A percentile compares a stretch with the other conserved stretches of the same genome.
phyloP scores from a whole-genome alignment of 2,329 filamentous ascomycete species.

The Aspergillus sergii region DNA sequence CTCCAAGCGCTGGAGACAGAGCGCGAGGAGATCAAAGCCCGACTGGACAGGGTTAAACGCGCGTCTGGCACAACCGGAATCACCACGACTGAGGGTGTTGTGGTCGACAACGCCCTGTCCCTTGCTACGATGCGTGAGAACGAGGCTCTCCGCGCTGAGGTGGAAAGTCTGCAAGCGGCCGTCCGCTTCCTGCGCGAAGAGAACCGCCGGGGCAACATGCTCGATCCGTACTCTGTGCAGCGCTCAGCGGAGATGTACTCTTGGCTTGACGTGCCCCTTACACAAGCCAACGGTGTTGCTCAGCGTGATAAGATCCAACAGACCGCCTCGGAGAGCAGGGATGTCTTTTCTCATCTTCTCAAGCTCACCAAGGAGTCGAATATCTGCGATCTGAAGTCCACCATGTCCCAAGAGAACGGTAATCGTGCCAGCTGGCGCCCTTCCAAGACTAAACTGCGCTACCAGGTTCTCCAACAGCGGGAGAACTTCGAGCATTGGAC shows the following conservation, averaged over 20 bases:
- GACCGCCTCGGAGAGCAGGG: conserved; percentile 44
- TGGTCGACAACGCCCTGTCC: conserved; percentile 42
- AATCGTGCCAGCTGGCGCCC: conserved; percentile 44
- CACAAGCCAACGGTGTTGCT: conserved; percentile 24
- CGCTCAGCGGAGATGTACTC: conserved; percentile 42
- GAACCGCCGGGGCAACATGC: conserved; percentile 43
- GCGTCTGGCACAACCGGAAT: conserved; percentile 42
- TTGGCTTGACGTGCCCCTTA: conserved; percentile 48
- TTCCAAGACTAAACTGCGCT: conserved; percentile 45
- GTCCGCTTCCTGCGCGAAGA: conserved; percentile 50
- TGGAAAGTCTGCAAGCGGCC: conserved; percentile 48
- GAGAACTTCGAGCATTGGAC: conserved; percentile 51
- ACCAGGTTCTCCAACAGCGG: conserved; percentile 47
- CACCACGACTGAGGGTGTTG: conserved; percentile 39
- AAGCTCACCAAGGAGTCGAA: conserved; percentile 46
- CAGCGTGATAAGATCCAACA: conserved; percentile 37
- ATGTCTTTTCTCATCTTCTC: conserved; percentile 46
- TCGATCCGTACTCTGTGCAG: conserved; percentile 47
- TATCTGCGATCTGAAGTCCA: conserved; percentile 43
- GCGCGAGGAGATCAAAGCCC: conserved; percentile 44
- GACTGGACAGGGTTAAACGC: conserved; percentile 47
- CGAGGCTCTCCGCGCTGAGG: conserved; percentile 45
- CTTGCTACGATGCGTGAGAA: conserved; percentile 47
- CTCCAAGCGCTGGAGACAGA: conserved; percentile 41
- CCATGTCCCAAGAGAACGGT: conserved; percentile 25